Conservation (phyloP, 176 grass and related monocot species). For the Thalia dealbata region DNA sequence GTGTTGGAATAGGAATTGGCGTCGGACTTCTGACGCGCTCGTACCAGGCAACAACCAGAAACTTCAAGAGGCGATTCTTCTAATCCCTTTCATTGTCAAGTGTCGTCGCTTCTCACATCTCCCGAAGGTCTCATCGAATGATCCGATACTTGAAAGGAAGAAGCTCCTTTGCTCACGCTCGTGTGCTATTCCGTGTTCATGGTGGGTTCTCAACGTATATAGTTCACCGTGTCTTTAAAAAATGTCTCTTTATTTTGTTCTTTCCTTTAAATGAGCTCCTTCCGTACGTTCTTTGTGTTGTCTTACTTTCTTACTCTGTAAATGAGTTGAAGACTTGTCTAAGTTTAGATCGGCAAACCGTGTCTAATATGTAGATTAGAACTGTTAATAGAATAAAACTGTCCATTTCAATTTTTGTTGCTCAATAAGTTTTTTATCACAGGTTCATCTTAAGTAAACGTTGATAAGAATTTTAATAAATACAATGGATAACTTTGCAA, state of each 20-base stretch:
- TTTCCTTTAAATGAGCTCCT: not conserved
- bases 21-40: conserved; percentile 85
- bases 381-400: not conserved
- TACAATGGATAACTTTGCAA: no score
- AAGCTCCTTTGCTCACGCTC: not conserved
- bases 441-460: no score
- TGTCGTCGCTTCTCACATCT: not conserved
- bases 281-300: not conserved
- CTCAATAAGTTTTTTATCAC: no score
- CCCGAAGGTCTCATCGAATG: no score
- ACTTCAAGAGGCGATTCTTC: conserved; percentile 77
- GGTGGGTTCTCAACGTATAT: not conserved
- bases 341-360: not conserved
- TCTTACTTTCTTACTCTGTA: not conserved
- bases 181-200: not conserved
- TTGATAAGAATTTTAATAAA: no score
- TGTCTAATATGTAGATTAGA: not conserved
- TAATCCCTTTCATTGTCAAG: conserved; percentile 5
- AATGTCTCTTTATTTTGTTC: no score
- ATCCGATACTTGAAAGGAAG: no score
- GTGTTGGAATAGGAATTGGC: conserved; percentile 79
- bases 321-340: not conserved
- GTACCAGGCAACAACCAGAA: conserved; percentile 73
- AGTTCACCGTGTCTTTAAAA: not conserved
- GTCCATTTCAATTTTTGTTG: no score